Base-by-base conservation (phyloP, 2,329 filamentous ascomycete genomes). In the Neopestalotiopsis sp. region DNA sequence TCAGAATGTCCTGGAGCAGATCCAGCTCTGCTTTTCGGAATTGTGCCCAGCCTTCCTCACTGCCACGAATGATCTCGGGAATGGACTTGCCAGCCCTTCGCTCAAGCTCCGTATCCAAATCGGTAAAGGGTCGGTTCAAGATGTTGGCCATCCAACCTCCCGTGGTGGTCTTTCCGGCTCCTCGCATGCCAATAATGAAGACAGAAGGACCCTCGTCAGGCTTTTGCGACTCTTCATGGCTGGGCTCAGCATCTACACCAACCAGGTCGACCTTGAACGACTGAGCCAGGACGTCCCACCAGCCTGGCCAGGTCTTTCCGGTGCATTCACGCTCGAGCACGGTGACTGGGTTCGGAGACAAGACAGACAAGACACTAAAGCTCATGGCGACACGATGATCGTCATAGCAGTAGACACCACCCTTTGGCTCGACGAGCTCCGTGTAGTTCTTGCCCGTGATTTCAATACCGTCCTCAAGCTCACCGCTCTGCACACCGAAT, bases 311-410 rank as follows among this genome's bases (percentile, higher is more conserved):
- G 2, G 96, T 99, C 85, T 99, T 99, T 56, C 93, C 95, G 2
- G 94, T 93, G 78, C 96, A 99, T 76, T 97, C 94, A 70, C 94
- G 92, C 79, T 99, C 96, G 2, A 93, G 87, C 65, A 99, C 90
- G 17, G 97, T 82, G 0, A 94, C 92, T 0, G 93, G 88, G 7
- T 88, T 81, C 1, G 93, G 91, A 0, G 92, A 88, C 38, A 91
- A 88, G 20, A 94, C 83, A 13, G 94, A 90, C 17, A 99, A 85
- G 6, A 99, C 94, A 73, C 94, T 96, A 81, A 99, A 97, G 81
- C 95, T 98, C 94, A 99, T 99, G 30, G 96, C 96, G 13, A 99
- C 94, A 70, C 96, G 92, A 79, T 99, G 96, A 77, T 99, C 96
- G 77, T 99, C 96, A 74, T 98, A 99, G 82, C 95, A 98, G 82